phyloP scores from a whole-genome alignment of 2,329 filamentous ascomycete genomes.

The Alternaria arborescens region DNA sequence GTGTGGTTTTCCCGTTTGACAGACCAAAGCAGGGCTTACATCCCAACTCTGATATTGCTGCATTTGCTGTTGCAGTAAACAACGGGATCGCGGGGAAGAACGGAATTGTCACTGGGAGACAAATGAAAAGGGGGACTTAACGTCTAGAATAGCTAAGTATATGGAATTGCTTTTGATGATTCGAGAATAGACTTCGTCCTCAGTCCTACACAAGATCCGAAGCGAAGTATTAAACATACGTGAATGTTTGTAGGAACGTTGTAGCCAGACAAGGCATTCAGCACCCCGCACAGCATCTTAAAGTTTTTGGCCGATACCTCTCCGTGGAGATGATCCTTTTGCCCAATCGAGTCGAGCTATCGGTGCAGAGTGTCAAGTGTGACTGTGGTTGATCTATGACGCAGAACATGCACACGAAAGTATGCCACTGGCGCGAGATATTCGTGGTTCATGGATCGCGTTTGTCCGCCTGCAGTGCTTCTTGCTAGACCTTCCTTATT shows the following conservation, averaged over 20 bases:
- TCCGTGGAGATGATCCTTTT: neutral
- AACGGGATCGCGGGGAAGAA: slow-evolving; percentile 46
- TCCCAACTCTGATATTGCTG: slow-evolving; percentile 40
- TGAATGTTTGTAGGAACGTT: neutral
- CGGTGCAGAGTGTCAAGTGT: neutral
- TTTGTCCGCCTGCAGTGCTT: neutral
- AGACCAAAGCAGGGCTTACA: slow-evolving; percentile 29
- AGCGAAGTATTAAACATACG: neutral
- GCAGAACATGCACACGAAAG: neutral
- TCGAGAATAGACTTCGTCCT: neutral
- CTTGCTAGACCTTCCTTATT: neutral
- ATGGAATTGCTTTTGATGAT: neutral
- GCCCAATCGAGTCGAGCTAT: neutral
- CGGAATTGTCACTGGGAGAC: slow-evolving; percentile 30
- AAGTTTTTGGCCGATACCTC: neutral
- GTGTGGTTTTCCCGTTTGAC: slow-evolving; percentile 42
- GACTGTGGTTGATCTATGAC: neutral
- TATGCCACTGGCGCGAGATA: neutral
- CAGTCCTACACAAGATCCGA: neutral
- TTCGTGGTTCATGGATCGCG: neutral
- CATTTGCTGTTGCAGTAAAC: slow-evolving; percentile 50
- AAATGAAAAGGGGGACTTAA: neutral
- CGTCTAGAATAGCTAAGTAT: neutral
- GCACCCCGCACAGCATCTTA: neutral
- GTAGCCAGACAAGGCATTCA: neutral